Conservation (phyloP, 2,329 filamentous ascomycete genomes). For the Neofusicoccum sp. region DNA sequence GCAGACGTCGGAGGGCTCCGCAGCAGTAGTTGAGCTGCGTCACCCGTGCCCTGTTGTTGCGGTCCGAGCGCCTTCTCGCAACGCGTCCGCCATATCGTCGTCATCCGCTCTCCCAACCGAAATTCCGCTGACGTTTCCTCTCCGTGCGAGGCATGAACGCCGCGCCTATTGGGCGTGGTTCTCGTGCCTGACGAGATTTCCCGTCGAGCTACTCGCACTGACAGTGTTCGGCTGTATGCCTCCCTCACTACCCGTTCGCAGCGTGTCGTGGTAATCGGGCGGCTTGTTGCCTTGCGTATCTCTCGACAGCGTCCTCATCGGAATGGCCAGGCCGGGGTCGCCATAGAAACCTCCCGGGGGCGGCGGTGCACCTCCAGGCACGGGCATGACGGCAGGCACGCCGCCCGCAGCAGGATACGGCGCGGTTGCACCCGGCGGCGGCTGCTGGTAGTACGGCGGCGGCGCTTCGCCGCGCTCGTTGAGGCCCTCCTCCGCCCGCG, state of each 20-base stretch:
- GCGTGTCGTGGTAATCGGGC: constrained; percentile 39
- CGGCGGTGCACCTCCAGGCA: constrained; percentile 3
- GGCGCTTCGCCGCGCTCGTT: constrained; percentile 65
- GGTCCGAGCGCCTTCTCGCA: no score
- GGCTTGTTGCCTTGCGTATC: constrained; percentile 36
- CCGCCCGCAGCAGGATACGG: not conserved
- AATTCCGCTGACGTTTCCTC: no score
- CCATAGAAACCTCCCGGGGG: not conserved
- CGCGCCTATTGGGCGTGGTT: no score
- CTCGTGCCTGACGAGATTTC: constrained; percentile 6
- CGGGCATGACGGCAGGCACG: not conserved
- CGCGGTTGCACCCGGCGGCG: not conserved
- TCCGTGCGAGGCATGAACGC: no score
- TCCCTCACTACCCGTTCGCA: not conserved
- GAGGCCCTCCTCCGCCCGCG: constrained; percentile 53
- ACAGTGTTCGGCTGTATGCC: not conserved
- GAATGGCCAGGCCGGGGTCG: constrained; percentile 27
- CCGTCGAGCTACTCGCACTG: constrained; percentile 10
- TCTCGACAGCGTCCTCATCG: constrained; percentile 39
- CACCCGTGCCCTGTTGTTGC: no score
- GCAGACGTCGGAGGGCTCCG: no score
- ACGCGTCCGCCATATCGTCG: no score
- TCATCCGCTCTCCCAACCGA: no score
- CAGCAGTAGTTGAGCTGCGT: no score
- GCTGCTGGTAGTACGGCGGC: constrained; percentile 58